Percentiles rank a stretch among this genome's conserved stretches.
phyloP scores from a whole-genome alignment of 2,329 filamentous ascomycete species.

The Fusarium neocosmosporiellum region DNA sequence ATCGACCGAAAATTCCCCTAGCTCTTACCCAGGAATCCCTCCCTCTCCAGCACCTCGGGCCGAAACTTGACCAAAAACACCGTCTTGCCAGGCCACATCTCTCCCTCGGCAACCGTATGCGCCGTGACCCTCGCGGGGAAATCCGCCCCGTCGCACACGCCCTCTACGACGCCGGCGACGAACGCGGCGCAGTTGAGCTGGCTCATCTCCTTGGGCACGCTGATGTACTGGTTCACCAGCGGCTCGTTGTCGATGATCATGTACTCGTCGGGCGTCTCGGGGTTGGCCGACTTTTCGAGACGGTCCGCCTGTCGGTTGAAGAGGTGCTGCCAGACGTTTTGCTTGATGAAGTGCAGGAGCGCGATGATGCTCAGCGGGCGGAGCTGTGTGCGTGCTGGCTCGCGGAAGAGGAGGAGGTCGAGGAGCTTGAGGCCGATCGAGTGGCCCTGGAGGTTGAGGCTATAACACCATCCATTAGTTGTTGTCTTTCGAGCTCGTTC shows the following conservation, averaged over 20 bases:
- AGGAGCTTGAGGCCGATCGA: constrained; percentile 93
- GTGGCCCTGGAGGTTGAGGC: constrained; percentile 91
- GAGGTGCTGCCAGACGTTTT: constrained; percentile 89
- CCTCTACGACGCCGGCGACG: constrained; percentile 94
- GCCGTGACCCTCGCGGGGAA: constrained; percentile 92
- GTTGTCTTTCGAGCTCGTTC: not conserved
- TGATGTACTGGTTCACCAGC: constrained; percentile 93
- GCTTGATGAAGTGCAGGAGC: constrained; percentile 95
- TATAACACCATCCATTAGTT: constrained; percentile 48
- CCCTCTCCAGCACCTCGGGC: constrained; percentile 89
- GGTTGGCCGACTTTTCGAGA: constrained; percentile 86
- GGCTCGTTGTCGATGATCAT: constrained; percentile 99
- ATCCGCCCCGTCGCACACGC: constrained; percentile 91
- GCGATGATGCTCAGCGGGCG: constrained; percentile 90
- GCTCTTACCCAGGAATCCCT: constrained; percentile 79
- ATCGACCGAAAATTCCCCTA: constrained; percentile 33
- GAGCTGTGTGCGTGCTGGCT: constrained; percentile 75
- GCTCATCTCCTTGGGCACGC: constrained; percentile 93
- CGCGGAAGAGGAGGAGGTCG: constrained; percentile 91
- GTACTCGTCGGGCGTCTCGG: constrained; percentile 90
- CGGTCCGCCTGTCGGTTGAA: constrained; percentile 92
- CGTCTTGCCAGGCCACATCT: constrained; percentile 96
- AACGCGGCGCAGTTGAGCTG: constrained; percentile 97
- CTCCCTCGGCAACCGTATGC: constrained; percentile 78
- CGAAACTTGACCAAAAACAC: constrained; percentile 96